Base-by-base conservation (phyloP, 140 eudicot species). In the Bidens hawaiensis region DNA sequence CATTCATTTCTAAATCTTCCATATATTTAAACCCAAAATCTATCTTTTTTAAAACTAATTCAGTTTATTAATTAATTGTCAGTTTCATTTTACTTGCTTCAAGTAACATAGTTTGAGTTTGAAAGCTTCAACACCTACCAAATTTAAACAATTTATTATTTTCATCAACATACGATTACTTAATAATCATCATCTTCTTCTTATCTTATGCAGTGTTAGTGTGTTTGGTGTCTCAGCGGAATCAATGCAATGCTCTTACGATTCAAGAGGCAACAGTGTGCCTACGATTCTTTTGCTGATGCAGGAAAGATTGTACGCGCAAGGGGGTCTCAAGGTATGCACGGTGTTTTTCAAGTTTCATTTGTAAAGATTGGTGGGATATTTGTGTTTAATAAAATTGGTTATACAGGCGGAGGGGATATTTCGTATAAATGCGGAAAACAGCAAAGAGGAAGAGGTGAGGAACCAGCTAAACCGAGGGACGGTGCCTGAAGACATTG, bases 151-250 rank as follows among this genome's bases (percentile, higher is more conserved):
- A n/a, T 1, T 30, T 30, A 30, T 30, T 1, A 30, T 30, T 30
- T 1, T 30, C 0, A 30, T 30, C 8, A 3, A 4, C 5, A 30
- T 30, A 4, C 8, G 6, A 4, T 30, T 30, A 30, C n/a, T 30
- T 30, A 30, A 30, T 30, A 30, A 4, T 8, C 2, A 8, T 36
- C 9, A 1, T 36, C 12, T 8, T 36, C 12, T 36, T 36, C 13
- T 9, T 11, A 15, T n/a, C n/a, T 38, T 10, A 12, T 79, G 79
- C 79, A 91, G 99, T 73, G 86, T 81, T 27, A 93, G 95, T 38
- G 96, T 88, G 28, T 93, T 93, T 54, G 99, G 96, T 9, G 96
- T 93, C 30, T 93, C 99, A 4, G 95, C 99, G 4, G 95, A 93
- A 58, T 88, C 96, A 19, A 93, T 93, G 99, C 99, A 93, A 63